Evolutionary conservation across 139 green algal genomes (phyloP), one percentile per base, ranked within the genome.

Genomic region (Nannochloris sp.): DNA sequence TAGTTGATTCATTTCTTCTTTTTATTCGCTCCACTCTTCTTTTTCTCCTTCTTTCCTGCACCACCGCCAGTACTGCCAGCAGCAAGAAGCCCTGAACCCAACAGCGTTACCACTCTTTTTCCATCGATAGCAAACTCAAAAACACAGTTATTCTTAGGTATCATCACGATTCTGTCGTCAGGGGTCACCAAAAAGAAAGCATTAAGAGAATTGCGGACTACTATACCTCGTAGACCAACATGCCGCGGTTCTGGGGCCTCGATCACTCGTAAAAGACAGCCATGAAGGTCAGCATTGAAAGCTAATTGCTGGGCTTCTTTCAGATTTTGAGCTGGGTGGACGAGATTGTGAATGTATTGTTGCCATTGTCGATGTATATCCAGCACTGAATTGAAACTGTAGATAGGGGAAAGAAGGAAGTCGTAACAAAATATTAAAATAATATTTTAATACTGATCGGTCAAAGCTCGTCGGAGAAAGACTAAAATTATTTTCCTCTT

Each of bases 281-380:
- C 48, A 36, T 59, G 48, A 12, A 59, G 12, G 12, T 59, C 48
- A 59, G 48, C 48, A n/a, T n/a, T n/a, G n/a, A n/a, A n/a, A n/a
- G n/a, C n/a, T n/a, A n/a, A n/a, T n/a, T n/a, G n/a, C n/a, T n/a
- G n/a, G n/a, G n/a, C n/a, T n/a, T n/a, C n/a, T n/a, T n/a, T n/a
- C n/a, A n/a, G n/a, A n/a, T n/a, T n/a, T n/a, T n/a, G n/a, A n/a
- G n/a, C n/a, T n/a, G n/a, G n/a, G n/a, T n/a, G n/a, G n/a, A n/a
- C n/a, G n/a, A n/a, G n/a, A n/a, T n/a, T n/a, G n/a, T n/a, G n/a
- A n/a, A n/a, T n/a, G n/a, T n/a, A n/a, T n/a, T n/a, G n/a, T n/a
- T n/a, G n/a, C n/a, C n/a, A n/a, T n/a, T n/a, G n/a, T n/a, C n/a
- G n/a, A n/a, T n/a, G n/a, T n/a, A n/a, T n/a, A n/a, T n/a, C n/a